Evolutionary conservation across 106 monocot species (phyloP), one percentile per base, ranked within the genome.

Genomic region (Iris macrosiphon): DNA sequence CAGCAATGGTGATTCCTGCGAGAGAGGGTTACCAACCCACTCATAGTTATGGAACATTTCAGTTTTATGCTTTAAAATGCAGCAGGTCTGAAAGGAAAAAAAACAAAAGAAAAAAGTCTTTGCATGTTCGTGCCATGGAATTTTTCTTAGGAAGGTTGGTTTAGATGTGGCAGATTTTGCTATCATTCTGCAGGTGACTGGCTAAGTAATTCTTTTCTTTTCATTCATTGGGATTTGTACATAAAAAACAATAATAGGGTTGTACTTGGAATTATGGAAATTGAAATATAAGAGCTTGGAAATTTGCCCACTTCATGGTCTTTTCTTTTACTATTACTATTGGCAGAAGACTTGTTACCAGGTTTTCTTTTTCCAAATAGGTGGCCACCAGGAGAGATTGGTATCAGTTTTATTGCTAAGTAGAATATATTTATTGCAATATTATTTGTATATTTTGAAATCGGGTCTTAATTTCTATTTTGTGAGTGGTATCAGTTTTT

Each of bases 181-280:
- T 57, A 45, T 27, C 40, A 32, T 33, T 40, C 48, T 65, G 72
- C 71, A 48, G 49, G 28, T 66, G 76, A 62, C 54, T 66, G 47
- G 60, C 19, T 72, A 31, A 21, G 61, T 48, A 63, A 72, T 72
- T 69, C 45, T 61, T 69, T 29, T 58, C n/a, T n/a, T 65, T 27
- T 42, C 42, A 34, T 44, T 49, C 59, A 27, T 53, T 62, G 76
- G 22, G 61, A 66, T 76, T 63, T 89, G 83, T 89, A 89, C 60
- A 89, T 89, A 71, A 16, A 61, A 66, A 33, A 30, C n/a, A 49
- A 75, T 58, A 51, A 68, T 40, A n/a, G 45, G 28, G 45, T 43
- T 70, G 52, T 69, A 57, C 63, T 41, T 46, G 61, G 51, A 64
- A 64, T 60, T 67, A 52, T 72, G 50, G 41, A 78, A 78, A 78